Percentiles rank a stretch among this genome's conserved stretches.
phyloP scores from a whole-genome alignment of 2,329 filamentous ascomycete genomes.

The Fusarium secorum region DNA sequence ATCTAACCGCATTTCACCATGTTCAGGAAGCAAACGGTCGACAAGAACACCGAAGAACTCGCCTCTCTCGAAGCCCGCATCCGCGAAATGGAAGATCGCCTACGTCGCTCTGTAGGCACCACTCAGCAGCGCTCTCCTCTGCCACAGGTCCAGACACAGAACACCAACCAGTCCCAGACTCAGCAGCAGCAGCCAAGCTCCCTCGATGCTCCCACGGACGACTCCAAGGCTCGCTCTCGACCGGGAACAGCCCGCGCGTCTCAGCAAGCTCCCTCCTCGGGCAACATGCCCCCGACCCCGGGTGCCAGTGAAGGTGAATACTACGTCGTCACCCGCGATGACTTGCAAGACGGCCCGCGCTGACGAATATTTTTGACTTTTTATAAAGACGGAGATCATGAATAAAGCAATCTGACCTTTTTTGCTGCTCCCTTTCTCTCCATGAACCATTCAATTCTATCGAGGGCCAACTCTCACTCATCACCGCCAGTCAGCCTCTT shows the following conservation, averaged over 20 bases:
- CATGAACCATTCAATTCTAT: conserved; percentile 23
- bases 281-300: conserved; percentile 67
- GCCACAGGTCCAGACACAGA: conserved; percentile 21
- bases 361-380: conserved; percentile 41
- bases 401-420: conserved; percentile 38
- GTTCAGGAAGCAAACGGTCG: conserved; percentile 79
- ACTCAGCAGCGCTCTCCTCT: conserved; percentile 29
- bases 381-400: conserved; percentile 50
- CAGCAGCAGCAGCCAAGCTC: conserved; percentile 26
- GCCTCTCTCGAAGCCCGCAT: conserved; percentile 85
- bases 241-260: conserved; percentile 62
- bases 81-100: conserved; percentile 82
- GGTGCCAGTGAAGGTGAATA: conserved; percentile 71
- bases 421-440: conserved; percentile 4
- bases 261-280: conserved; percentile 61
- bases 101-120: conserved; percentile 55
- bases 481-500: conserved; percentile 9
- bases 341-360: conserved; percentile 44
- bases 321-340: conserved; percentile 48
- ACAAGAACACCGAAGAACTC: conserved; percentile 78
- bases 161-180: conserved; percentile 26
- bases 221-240: conserved; percentile 56
- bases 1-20: conserved; percentile 22
- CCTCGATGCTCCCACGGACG: conserved; percentile 38
- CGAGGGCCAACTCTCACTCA: background rate